phyloP scores from a whole-genome alignment of 768 basidiomycete species.

The Kwoniella bestiolae region DNA sequence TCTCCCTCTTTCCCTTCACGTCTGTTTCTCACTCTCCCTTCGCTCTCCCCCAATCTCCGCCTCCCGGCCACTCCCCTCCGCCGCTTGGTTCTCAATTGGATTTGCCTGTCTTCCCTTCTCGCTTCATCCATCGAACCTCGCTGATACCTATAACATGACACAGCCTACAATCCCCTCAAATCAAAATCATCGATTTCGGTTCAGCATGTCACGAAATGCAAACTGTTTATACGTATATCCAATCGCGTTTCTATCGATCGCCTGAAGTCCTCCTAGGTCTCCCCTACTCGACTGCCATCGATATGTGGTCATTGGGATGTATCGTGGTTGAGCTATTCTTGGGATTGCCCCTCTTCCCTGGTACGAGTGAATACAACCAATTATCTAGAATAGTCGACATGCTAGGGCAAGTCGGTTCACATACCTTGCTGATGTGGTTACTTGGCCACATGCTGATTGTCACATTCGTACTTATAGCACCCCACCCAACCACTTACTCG shows the following conservation, averaged over 20 bases:
- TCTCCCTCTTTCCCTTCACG: no score
- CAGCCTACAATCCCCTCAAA: slow-evolving; percentile 93
- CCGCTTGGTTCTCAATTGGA: neutral
- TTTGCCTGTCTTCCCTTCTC: no score
- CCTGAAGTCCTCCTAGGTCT: slow-evolving; percentile 95
- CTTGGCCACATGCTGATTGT: neutral
- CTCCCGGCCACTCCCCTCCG: no score
- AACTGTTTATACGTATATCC: slow-evolving; percentile 99
- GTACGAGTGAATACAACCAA: slow-evolving; percentile 99
- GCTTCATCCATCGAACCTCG: no score
- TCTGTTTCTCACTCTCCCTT: no score
- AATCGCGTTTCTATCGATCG: slow-evolving; percentile 96
- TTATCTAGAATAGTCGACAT: slow-evolving; percentile 95
- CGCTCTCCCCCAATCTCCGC: no score
- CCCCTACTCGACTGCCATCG: slow-evolving; percentile 91
- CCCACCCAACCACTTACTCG: slow-evolving; percentile 91
- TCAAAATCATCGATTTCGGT: slow-evolving; percentile 99
- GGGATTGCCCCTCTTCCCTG: slow-evolving; percentile 93
- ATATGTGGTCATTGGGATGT: slow-evolving; percentile 99
- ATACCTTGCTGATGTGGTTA: neutral
- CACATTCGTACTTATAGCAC: slow-evolving; percentile 62
- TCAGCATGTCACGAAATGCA: slow-evolving; percentile 98
- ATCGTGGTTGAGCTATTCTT: slow-evolving; percentile 98
- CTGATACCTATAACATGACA: neutral
- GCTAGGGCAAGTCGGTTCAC: slow-evolving; percentile 78